Conservation (phyloP, 2,329 filamentous ascomycete species). For the Chrysoporthe puriensis region DNA sequence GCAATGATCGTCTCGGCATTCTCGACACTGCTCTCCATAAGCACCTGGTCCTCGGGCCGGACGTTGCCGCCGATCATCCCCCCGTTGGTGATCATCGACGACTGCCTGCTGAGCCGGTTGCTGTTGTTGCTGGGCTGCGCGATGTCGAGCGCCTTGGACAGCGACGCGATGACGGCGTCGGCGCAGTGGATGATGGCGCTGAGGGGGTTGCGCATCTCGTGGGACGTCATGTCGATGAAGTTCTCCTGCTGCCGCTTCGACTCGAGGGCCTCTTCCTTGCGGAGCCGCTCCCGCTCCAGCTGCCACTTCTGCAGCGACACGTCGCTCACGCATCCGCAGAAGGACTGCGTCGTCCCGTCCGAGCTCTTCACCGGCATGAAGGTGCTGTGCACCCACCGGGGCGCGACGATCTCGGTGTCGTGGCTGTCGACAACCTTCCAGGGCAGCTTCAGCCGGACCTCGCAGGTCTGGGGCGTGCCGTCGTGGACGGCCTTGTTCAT, state of each 20-base stretch:
- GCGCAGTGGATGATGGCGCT: conserved; percentile 75
- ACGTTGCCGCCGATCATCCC: conserved; percentile 30
- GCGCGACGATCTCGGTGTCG: conserved; percentile 47
- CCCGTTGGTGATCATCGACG: conserved; percentile 1
- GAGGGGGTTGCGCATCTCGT: conserved; percentile 75
- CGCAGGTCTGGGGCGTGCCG: conserved; percentile 49
- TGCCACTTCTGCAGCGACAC: conserved; percentile 56
- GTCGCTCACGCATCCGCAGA: conserved; percentile 53
- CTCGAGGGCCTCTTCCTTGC: conserved; percentile 60
- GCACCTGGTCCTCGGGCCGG: conserved; percentile 34
- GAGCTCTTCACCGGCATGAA: conserved; percentile 54
- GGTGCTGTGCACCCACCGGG: conserved; percentile 53
- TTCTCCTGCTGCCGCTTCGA: conserved; percentile 74
- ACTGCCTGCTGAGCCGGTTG: conserved; percentile 37
- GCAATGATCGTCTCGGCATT: conserved; percentile 77
- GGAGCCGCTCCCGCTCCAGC: conserved; percentile 52
- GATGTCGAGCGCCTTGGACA: conserved; percentile 49
- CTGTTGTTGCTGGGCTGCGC: conserved; percentile 18
- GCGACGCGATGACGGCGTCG: conserved; percentile 65
- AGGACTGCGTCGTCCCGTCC: conserved; percentile 51
- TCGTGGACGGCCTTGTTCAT: conserved; percentile 45
- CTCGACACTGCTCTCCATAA: conserved; percentile 67
- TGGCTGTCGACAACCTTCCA: conserved; percentile 50
- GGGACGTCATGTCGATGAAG: conserved; percentile 77
- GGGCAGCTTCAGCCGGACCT: conserved; percentile 52